Evolutionary conservation across 2,329 filamentous ascomycete species (phyloP), one percentile per base, ranked within the genome.

Genomic region (Penicillium hesseltinei): DNA sequence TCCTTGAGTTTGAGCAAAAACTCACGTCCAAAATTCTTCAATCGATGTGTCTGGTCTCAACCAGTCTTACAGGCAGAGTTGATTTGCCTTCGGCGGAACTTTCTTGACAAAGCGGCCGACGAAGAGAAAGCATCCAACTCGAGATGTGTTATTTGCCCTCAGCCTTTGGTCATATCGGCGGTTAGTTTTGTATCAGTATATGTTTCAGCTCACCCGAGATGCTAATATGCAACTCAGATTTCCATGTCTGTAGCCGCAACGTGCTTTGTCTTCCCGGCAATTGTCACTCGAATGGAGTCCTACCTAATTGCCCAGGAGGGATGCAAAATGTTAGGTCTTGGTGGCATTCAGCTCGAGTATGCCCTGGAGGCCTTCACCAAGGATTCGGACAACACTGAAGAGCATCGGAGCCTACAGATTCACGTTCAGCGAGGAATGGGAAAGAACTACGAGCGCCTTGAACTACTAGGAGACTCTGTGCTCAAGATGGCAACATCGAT

Each of bases 401-500:
- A 96, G 38, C 84, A 91, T 59, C 80, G 79, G 0, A 78, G 82
- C 35, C 81, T 88, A 56, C 84, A 89, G 39, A 75, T 91, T 51
- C 90, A 92, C 64, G 86, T 92, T 46, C 89, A 92, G 65, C 80
- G 83, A 47, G 92, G 92, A 3, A 96, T 96, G 91, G 91, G 92
- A 1, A 88, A 88, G 39, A 97, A 97, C 66, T 99, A 99, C 67
- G 94, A 99, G 73, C 85, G 94, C 13, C 81, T 97, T 0, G 94
- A 99, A 68, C 96, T 97, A 58, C 81, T 97, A 2, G 94, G 94
- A 0, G 94, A 99, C 71, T 90, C 88, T 35, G 96, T 97, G 68
- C 81, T 99, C 58, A 99, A 99, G 75, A 93, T 97, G 87, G 91
- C 90, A 11, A 97, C 93, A 0, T 93, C 92, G 0, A 92, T 99